phyloP scores from a whole-genome alignment of 352 stramenopile genomes.

The Phytopythium vexans region DNA sequence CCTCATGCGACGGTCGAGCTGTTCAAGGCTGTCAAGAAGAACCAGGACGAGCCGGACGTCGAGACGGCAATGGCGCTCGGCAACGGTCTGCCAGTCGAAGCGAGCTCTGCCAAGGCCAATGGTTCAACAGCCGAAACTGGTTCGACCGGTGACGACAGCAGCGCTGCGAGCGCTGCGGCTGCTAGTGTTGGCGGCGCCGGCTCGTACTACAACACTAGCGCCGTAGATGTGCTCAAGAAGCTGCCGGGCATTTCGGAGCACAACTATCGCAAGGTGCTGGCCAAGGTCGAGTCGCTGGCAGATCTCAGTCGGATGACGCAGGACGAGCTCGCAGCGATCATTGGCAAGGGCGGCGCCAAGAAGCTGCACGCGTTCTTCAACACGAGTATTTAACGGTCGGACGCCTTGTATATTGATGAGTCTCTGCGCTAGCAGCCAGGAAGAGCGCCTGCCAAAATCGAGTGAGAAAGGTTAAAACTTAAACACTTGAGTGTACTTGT shows the following conservation, averaged over 20 bases:
- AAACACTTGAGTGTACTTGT: conserved; percentile 78
- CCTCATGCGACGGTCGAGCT: conserved; percentile 88
- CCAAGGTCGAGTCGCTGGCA: conserved; percentile 64
- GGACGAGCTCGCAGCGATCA: conserved; percentile 55
- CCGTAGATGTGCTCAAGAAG: conserved; percentile 93
- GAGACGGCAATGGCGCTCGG: conserved; percentile 63
- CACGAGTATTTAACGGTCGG: conserved; percentile 49
- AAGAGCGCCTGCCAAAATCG: not conserved
- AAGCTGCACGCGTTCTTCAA: conserved; percentile 85
- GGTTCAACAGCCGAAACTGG: not conserved
- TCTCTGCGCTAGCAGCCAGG: not conserved
- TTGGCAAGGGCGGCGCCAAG: conserved; percentile 73
- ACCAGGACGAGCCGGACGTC: conserved; percentile 84
- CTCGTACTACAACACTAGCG: conserved; percentile 88
- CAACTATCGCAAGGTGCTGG: conserved; percentile 86
- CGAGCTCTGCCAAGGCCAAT: not conserved
- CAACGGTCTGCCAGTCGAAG: conserved; percentile 25
- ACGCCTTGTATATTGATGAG: too few species aligned
- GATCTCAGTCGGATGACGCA: conserved; percentile 69
- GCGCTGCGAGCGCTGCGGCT: too few species aligned
- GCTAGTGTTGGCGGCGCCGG: conserved; percentile 16
- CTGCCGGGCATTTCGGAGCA: conserved; percentile 95
- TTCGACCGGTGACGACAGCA: conserved; percentile 19
- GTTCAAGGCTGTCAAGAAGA: conserved; percentile 81
- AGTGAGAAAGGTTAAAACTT: conserved; percentile 57